Evolutionary conservation across 1,139 yeast species (phyloP).

Genomic region (Diutina rugosa): DNA sequence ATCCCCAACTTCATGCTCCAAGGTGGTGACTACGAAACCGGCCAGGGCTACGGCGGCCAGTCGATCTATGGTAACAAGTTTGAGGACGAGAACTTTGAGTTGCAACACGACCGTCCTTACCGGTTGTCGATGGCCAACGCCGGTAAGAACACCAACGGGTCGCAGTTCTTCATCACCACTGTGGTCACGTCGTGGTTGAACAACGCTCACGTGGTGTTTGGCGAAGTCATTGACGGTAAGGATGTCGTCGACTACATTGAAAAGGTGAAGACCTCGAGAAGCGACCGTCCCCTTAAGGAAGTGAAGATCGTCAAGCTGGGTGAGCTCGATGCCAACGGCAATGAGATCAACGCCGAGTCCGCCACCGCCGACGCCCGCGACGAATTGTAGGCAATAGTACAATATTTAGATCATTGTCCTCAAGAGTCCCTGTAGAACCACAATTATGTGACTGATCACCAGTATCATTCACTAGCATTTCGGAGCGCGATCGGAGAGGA

Average conservation of each 20-base stretch:
- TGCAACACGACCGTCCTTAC: slow-evolving; percentile 48
- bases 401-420: neutral
- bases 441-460: too few species aligned
- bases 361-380: slow-evolving; percentile 4
- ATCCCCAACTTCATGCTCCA: slow-evolving; percentile 48
- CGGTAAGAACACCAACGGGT: slow-evolving; percentile 50
- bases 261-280: slow-evolving; percentile 32
- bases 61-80: slow-evolving; percentile 47
- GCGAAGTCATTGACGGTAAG: slow-evolving; percentile 60
- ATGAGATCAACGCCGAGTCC: slow-evolving; percentile 2
- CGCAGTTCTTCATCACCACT: slow-evolving; percentile 56
- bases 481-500: neutral
- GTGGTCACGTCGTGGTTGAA: slow-evolving; percentile 51
- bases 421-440: neutral
- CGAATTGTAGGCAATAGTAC: slow-evolving; percentile 5
- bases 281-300: slow-evolving; percentile 40
- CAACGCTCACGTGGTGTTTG: slow-evolving; percentile 70
- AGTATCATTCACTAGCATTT: neutral
- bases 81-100: slow-evolving; percentile 41
- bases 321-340: slow-evolving; percentile 19
- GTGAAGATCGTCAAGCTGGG: slow-evolving; percentile 39
- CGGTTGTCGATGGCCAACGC: slow-evolving; percentile 54
- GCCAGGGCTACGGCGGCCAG: slow-evolving; percentile 48
- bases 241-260: slow-evolving; percentile 48
- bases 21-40: slow-evolving; percentile 51